Evolutionary conservation across 1,139 yeast genomes (phyloP).

Genomic region (Blastobotrys apis): DNA sequence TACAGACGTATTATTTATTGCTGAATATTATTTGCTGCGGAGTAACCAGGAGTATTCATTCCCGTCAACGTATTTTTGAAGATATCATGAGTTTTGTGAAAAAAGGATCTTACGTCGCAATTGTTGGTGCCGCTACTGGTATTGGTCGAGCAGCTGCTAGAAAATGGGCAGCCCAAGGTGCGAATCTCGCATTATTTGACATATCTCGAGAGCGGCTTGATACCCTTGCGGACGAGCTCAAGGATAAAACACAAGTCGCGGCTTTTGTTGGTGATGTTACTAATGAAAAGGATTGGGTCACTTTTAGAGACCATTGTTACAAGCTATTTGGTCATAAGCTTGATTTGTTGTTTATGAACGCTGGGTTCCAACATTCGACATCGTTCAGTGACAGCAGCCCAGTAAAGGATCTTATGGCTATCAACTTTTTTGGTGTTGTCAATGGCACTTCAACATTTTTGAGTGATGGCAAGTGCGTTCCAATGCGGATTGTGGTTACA

Average conservation of each 20-base stretch:
- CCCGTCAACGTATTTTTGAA: too few species aligned
- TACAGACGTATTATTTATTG: too few species aligned
- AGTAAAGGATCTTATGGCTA: constrained; percentile 23
- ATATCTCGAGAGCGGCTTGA: constrained; percentile 19
- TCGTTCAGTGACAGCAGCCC: constrained; percentile 19
- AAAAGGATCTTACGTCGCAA: constrained; percentile 22
- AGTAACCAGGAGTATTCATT: too few species aligned
- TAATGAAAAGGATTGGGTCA: constrained; percentile 19
- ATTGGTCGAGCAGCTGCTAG: constrained; percentile 32
- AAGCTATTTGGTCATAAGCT: constrained; percentile 18
- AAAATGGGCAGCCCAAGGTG: constrained; percentile 29
- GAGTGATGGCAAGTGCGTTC: constrained; percentile 21
- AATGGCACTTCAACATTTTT: constrained; percentile 27
- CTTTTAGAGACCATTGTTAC: constrained; percentile 22
- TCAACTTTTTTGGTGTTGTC: constrained; percentile 28
- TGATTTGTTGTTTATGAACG: constrained; percentile 28
- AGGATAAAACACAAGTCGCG: constrained; percentile 16
- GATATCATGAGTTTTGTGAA: too few species aligned
- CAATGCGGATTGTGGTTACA: constrained; percentile 25
- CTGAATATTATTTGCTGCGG: too few species aligned
- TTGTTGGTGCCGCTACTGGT: constrained; percentile 31
- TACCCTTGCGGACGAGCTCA: constrained; percentile 19
- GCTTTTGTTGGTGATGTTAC: constrained; percentile 25
- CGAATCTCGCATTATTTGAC: constrained; percentile 29
- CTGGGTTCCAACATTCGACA: constrained; percentile 24